Base-by-base conservation (phyloP, 1,139 yeast genomes). In the Geotrichum citri-aurantii region DNA sequence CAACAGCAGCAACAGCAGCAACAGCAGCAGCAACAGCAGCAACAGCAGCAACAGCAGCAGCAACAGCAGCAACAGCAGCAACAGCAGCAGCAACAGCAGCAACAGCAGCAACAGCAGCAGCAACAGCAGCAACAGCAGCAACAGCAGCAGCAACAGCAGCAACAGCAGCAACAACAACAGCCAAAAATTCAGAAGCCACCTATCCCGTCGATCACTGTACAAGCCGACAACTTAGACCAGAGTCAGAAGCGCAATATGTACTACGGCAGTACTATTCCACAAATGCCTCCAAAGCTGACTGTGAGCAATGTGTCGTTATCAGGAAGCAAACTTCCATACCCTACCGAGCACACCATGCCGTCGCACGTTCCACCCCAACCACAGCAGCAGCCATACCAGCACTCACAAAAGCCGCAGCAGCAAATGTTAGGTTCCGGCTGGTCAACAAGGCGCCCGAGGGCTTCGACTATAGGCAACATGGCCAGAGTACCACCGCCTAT, bases 381-480 rank as follows among this genome's bases (percentile, higher is more conserved):
- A 10, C 58, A 17, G 29, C 54, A 21, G 31, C 56, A 27, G 54
- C 55, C 26, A 24, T 17, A 17, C 33, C 17, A 27, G 24, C 17
- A 27, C 14, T 33, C 4, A 42, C 44, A 19, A n/a, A 19, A 27
- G 12, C 40, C n/a, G 14, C 37, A 31, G 40, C 48, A 26, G 6
- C 57, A 29, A 40, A 42, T 19, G 24, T 50, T 40, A 23, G 31
- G 50, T 26, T 29, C 57, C 23, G 49, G 31, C n/a, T 56, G 59
- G 62, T 47, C 60, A 10, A 31, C 64, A 1, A 61, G 74, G 26
- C 67, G 78, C 8, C 74, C 71, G 26, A 66, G 78, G 7, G 75
- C 78, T 3, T 71, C 75, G 5, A 75, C 78, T 2, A 72, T 75
- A 54, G 78, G 78, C 37, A 74, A 74, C 62, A 66, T 73, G 60